Percentiles rank a stretch among this genome's conserved stretches.
Evolutionary conservation across 2,329 filamentous ascomycete species (phyloP).

Genomic region (Trichophyton benhamiae): DNA sequence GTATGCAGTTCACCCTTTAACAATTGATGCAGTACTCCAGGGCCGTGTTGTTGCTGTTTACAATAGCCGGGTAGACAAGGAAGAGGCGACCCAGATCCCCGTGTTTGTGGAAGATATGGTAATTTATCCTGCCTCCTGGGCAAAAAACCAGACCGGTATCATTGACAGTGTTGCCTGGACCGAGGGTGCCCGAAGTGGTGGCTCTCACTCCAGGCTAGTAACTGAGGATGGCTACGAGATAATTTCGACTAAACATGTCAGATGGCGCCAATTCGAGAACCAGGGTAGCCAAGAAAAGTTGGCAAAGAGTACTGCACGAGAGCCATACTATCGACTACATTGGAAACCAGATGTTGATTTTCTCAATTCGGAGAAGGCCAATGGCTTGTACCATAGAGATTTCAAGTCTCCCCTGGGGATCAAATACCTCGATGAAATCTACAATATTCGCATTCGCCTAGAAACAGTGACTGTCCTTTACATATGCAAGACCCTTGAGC

Average conservation of each 20-base stretch:
- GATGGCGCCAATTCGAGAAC: constrained; percentile 2
- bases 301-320: not conserved
- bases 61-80: not conserved
- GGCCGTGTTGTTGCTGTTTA: constrained; percentile 3
- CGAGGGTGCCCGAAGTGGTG: not conserved
- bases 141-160: not conserved
- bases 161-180: constrained; percentile 3
- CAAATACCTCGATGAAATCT: not conserved
- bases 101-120: constrained; percentile 4
- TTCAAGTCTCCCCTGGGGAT: not conserved
- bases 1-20: constrained; percentile 15
- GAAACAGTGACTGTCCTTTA: not conserved
- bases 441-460: not conserved
- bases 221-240: not conserved
- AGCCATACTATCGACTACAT: constrained; percentile 3
- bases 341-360: constrained; percentile 6
- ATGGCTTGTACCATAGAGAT: not conserved
- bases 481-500: not conserved
- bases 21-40: constrained; percentile 15
- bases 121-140: not conserved
- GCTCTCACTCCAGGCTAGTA: not conserved
- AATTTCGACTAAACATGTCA: not conserved
- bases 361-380: not conserved
- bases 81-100: not conserved
- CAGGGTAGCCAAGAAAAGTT: not conserved